Evolutionary conservation across 2,329 filamentous ascomycete species (phyloP), one percentile per base, ranked within the genome.

Genomic region (Talaromyces marneffei): DNA sequence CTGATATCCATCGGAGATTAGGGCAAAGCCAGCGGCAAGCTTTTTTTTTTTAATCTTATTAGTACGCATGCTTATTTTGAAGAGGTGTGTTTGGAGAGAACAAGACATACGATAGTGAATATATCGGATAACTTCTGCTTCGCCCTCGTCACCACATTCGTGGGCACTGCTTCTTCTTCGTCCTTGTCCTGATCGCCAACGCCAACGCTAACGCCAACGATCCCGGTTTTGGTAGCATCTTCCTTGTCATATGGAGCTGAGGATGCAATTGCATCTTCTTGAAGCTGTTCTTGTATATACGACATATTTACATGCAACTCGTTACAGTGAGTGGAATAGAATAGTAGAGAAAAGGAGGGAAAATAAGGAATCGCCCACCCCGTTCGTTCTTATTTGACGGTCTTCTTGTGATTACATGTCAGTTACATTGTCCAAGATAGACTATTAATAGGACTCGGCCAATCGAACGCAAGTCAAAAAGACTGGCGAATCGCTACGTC

Each of bases 1-100:
- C 44, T 71, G 69, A 44, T 70, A 71, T 52, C 70, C 70, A 68
- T 71, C 70, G 6, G 68, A 70, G 57, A 71, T 69, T 37, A 71
- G 60, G 29, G 69, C 69, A 52, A 70, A 70, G 25, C 69, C 69
- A n/a, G 66, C 66, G 20, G 68, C 68, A 31, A 70, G 69, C 69
- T 71, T 4, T 31, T 3, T n/a, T n/a, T n/a, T n/a, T n/a, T n/a
- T n/a, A n/a, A n/a, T n/a, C n/a, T n/a, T n/a, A n/a, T n/a, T n/a
- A n/a, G n/a, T n/a, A n/a, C n/a, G n/a, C 2, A 23, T n/a, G 12
- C 33, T 9, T 23, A 16, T 10, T 39, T 12, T 12, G 10, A 7
- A 46, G 48, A 16, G 8, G 44, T 14, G 18, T 56, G 9, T 23
- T 42, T 18, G 18, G 16, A 37, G 52, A 14, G n/a, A 60, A 53